Evolutionary conservation across 306 rosid species (phyloP).

Genomic region (Quercus aquifolioides): DNA sequence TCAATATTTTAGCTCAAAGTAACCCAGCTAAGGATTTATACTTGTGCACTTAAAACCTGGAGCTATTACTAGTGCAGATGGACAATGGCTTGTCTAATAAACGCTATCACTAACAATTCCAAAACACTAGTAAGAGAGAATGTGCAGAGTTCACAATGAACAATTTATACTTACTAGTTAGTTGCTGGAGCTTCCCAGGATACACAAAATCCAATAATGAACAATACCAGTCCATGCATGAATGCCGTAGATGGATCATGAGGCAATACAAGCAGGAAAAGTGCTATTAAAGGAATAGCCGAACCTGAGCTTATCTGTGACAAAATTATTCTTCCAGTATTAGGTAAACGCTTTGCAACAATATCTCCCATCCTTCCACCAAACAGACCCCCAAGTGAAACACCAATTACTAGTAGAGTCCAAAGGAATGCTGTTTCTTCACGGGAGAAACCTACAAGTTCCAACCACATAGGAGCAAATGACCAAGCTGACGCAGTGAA

Average conservation of each 20-base stretch:
- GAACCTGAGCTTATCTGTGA: slow-evolving; percentile 77
- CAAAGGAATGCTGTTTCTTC: slow-evolving; percentile 57
- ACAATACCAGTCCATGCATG: slow-evolving; percentile 57
- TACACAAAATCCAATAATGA: slow-evolving; percentile 57
- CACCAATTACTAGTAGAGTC: slow-evolving; percentile 47
- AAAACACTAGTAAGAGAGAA: no score
- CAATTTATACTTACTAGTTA: slow-evolving; percentile 51
- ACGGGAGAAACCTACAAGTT: slow-evolving; percentile 78
- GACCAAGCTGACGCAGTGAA: slow-evolving; percentile 72
- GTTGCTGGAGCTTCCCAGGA: slow-evolving; percentile 74
- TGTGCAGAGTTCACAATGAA: no score
- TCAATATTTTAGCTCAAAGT: no score
- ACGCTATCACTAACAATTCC: background rate
- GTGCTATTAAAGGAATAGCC: slow-evolving; percentile 59
- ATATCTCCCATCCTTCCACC: slow-evolving; percentile 79
- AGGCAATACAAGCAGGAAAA: slow-evolving; percentile 61
- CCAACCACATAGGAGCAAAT: slow-evolving; percentile 81
- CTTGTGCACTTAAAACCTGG: background rate
- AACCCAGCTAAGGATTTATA: background rate
- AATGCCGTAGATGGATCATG: slow-evolving; percentile 58
- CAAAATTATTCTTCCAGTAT: slow-evolving; percentile 64
- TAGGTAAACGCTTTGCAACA: slow-evolving; percentile 55
- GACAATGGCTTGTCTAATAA: background rate
- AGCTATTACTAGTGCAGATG: no score
- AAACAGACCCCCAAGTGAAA: slow-evolving; percentile 64